These are phyloP conservation scores for Mycena filopes DNA, from an alignment of 768 basidiomycete genomes.

Conservation along the genomic window DNA sequence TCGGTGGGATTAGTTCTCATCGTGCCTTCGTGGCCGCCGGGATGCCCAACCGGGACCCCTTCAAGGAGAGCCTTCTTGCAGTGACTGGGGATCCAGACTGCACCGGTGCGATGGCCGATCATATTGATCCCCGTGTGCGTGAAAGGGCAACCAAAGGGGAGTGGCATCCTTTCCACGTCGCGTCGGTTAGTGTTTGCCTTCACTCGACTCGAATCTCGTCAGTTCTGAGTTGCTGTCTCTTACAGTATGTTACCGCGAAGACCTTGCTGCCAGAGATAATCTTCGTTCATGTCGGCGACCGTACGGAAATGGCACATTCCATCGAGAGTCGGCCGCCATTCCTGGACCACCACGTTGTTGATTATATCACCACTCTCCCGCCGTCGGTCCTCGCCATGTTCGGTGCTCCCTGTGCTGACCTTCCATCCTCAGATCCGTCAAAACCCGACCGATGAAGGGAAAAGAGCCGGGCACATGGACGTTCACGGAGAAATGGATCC, in stretches of 20 bases:
- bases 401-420: not conserved
- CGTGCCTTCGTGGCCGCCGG: not conserved
- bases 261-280: slow-evolving; percentile 11
- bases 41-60: not conserved
- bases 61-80: not conserved
- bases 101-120: not conserved
- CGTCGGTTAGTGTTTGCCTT: not conserved
- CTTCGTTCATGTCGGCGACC: slow-evolving; percentile 21
- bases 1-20: slow-evolving; percentile 1
- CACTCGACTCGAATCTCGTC: not conserved
- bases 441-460: not conserved
- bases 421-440: not conserved
- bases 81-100: not conserved
- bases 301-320: slow-evolving; percentile 23
- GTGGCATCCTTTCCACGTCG: slow-evolving; percentile 15
- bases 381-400: slow-evolving; percentile 6
- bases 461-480: not conserved
- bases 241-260: slow-evolving; percentile 15
- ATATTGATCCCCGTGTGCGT: slow-evolving; percentile 10
- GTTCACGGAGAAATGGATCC: slow-evolving; percentile 27
- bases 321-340: slow-evolving; percentile 25
- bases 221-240: not conserved
- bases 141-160: slow-evolving; percentile 9
- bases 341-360: slow-evolving; percentile 26
- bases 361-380: slow-evolving; percentile 27